Evolutionary conservation across 2,329 filamentous ascomycete genomes (phyloP).

Genomic region (Graphilbum sp.): DNA sequence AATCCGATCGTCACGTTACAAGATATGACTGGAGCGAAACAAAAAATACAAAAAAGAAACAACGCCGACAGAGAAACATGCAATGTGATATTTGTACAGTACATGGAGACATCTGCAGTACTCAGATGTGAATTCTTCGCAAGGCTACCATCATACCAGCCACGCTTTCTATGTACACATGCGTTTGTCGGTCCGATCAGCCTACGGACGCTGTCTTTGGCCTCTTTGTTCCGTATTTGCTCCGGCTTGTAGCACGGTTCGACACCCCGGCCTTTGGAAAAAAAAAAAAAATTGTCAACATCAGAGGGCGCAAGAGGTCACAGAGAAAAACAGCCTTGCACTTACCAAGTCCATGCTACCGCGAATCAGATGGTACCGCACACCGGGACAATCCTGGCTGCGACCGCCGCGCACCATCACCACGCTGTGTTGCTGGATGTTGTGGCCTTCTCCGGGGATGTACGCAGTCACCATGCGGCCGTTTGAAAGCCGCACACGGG

Average conservation of each 20-base stretch:
- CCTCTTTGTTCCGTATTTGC: constrained; percentile 98
- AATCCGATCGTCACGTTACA: too few species aligned
- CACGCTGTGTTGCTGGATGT: constrained; percentile 96
- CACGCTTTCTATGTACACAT: too few species aligned
- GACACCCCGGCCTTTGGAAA: constrained; percentile 65
- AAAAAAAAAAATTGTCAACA: not conserved
- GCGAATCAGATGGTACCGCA: constrained; percentile 85
- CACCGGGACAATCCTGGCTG: constrained; percentile 94
- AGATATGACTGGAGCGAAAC: too few species aligned
- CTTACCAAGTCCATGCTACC: constrained; percentile 85
- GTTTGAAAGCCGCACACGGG: constrained; percentile 73
- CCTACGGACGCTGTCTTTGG: constrained; percentile 63
- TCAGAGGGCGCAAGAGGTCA: not conserved
- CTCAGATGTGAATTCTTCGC: too few species aligned
- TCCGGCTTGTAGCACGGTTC: constrained; percentile 67
- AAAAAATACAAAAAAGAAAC: too few species aligned
- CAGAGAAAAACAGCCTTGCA: constrained; percentile 10
- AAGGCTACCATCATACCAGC: too few species aligned
- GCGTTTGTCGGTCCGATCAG: constrained; percentile 10
- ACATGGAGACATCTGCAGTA: too few species aligned
- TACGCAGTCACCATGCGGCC: constrained; percentile 83
- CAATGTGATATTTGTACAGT: too few species aligned
- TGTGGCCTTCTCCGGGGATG: constrained; percentile 95
- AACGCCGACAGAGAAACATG: too few species aligned
- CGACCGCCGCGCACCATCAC: constrained; percentile 89